Conservation (phyloP, 768 basidiomycete genomes). For the Serendipita sp. region DNA sequence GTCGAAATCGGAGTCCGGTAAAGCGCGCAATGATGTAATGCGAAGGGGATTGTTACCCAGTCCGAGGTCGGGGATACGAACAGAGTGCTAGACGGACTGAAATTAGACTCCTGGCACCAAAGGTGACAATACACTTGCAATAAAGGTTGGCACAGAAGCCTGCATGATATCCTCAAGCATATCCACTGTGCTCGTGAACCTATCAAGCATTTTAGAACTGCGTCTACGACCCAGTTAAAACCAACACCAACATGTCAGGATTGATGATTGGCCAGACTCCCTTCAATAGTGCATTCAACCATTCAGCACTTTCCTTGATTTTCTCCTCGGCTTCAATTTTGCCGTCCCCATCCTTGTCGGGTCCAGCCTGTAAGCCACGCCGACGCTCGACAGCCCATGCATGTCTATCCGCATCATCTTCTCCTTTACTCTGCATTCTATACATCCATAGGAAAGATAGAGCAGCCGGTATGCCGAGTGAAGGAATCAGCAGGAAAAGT, state of each 20-base stretch:
- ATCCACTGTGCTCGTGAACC: slow-evolving; percentile 8
- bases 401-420: slow-evolving; percentile 1
- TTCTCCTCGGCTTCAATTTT: background rate
- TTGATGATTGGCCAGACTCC: slow-evolving; percentile 8
- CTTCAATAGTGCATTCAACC: slow-evolving; percentile 5
- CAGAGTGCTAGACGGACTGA: background rate
- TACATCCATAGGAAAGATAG: background rate
- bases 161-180: slow-evolving; percentile 9
- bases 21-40: background rate
- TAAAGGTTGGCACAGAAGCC: slow-evolving; percentile 3
- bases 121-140: background rate
- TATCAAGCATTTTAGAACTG: background rate
- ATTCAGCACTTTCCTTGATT: slow-evolving; percentile 8
- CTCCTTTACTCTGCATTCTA: background rate
- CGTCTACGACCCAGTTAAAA: background rate
- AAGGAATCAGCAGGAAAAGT: slow-evolving; percentile 5
- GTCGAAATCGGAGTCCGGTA: slow-evolving; percentile 6
- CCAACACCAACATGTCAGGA: slow-evolving; percentile 7
- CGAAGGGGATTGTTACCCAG: slow-evolving; percentile 6
- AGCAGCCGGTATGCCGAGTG: background rate
- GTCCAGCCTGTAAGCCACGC: slow-evolving; percentile 1
- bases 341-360: slow-evolving; percentile 6
- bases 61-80: slow-evolving; percentile 4
- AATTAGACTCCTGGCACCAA: background rate
- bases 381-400: slow-evolving; percentile 2